These are phyloP conservation scores for Suillus variegatus DNA, from an alignment of 768 basidiomycete species.

Conservation along the genomic window DNA sequence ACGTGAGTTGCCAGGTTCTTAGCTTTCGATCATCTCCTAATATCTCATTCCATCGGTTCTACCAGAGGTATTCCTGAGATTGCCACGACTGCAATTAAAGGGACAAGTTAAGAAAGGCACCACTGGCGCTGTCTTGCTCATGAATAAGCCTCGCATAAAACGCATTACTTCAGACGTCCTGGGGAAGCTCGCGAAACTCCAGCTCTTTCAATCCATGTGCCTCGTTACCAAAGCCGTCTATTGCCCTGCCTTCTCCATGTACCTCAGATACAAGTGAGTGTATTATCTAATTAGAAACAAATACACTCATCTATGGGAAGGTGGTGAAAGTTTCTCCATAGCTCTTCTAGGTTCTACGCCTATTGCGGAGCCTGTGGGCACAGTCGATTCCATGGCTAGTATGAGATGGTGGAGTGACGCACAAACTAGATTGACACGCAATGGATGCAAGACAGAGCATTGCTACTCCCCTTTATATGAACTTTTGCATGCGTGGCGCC, in stretches of 20 bases:
- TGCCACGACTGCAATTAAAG: background rate
- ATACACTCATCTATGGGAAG: background rate
- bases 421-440: background rate
- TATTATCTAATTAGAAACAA: background rate
- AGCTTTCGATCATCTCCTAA: background rate
- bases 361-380: background rate
- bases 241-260: background rate
- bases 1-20: background rate
- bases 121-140: background rate
- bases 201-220: background rate
- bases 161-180: background rate
- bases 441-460: background rate
- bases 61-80: background rate
- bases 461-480: background rate
- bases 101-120: background rate
- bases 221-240: background rate
- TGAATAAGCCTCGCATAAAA: background rate
- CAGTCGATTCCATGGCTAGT: background rate
- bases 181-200: background rate
- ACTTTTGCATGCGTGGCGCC: background rate
- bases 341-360: background rate
- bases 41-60: background rate
- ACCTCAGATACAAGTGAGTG: slow-evolving; percentile 4
- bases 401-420: slow-evolving; percentile 1
- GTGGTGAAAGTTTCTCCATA: background rate